Evolutionary conservation across 73 alveolate genomes (phyloP), one percentile per base, ranked within the genome.

Genomic region (Halteria grandinella): DNA sequence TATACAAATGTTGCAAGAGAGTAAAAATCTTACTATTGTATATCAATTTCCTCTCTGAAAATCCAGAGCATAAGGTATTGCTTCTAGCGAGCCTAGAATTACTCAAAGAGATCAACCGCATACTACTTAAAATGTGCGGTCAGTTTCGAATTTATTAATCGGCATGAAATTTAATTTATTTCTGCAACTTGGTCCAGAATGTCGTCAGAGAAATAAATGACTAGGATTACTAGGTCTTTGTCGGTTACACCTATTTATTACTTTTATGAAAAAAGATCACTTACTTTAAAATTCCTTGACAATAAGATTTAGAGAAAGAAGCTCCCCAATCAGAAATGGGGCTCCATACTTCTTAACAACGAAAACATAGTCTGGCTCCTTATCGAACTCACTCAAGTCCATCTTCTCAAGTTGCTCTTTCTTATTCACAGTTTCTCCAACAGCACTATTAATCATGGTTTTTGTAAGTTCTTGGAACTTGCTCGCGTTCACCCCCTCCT

Each of bases 11-110:
- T n/a, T n/a, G n/a, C n/a, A n/a, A n/a, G n/a, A n/a, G n/a, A 39
- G 43, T 37, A 5, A 21, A 24, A 37, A 48, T 48, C 77, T 60
- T 60, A 60, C 77, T 60, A 60, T 5, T 60, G 60, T 25, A 60
- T 37, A 60, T 60, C 77, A 34, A 60, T 60, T 60, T 60, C 55
- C 43, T 60, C 21, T 40, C 43, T 59, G 24, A 60, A 60, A 1
- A 60, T 37, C 43, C 43, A 40, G 48, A 34, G 20, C 77, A 60
- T 60, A 6, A 60, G 23, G 29, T 40, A 60, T 23, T 60, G 48
- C 58, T 60, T 60, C 43, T 60, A 49, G 18, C 77, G 37, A 40
- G 77, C 77, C 34, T 60, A 23, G 41, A 60, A 60, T 33, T 60
- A 37, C 41, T 60, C 77, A 37, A 40, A 60, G 14, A 24, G 11